Evolutionary conservation across 1,139 yeast genomes (phyloP).

Genomic region (Yamadazyma aaseri): DNA sequence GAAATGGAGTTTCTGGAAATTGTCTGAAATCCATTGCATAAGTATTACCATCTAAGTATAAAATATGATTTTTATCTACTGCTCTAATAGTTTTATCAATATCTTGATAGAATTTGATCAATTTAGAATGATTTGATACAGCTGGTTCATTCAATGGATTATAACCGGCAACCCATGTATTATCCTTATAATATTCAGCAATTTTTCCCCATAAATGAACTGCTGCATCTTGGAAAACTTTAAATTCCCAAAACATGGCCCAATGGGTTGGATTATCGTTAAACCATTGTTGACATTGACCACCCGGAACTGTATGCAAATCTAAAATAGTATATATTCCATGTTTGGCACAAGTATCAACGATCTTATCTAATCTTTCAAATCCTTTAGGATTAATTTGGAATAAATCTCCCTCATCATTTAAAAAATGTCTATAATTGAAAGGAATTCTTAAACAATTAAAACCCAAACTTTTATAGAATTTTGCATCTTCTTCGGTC

Average conservation of each 20-base stretch:
- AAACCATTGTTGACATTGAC: conserved; percentile 53
- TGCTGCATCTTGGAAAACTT: conserved; percentile 42
- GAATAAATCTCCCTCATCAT: conserved; percentile 39
- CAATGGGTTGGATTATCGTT: conserved; percentile 42
- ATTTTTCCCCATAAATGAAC: conserved; percentile 41
- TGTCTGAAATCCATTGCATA: conserved; percentile 47
- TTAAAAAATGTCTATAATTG: conserved; percentile 45
- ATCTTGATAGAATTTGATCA: conserved; percentile 33
- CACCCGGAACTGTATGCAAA: conserved; percentile 47
- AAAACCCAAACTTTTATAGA: conserved; percentile 37
- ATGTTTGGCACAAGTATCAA: conserved; percentile 36
- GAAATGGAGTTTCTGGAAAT: conserved; percentile 35
- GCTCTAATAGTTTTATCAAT: conserved; percentile 34
- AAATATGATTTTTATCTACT: conserved; percentile 44
- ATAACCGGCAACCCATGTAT: conserved; percentile 48
- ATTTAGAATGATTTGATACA: conserved; percentile 34
- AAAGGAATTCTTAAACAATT: conserved; percentile 47
- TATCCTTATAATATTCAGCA: conserved; percentile 40
- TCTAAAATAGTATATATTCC: conserved; percentile 45
- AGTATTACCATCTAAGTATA: conserved; percentile 47
- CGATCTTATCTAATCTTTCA: conserved; percentile 36
- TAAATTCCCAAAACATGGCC: conserved; percentile 46
- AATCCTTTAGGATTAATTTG: conserved; percentile 40
- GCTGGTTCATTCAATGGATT: conserved; percentile 51
- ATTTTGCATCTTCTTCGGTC: conserved; percentile 44